phyloP scores from a whole-genome alignment of 495 filamentous ascomycete species.

The Hyaloscypha hepaticicola region DNA sequence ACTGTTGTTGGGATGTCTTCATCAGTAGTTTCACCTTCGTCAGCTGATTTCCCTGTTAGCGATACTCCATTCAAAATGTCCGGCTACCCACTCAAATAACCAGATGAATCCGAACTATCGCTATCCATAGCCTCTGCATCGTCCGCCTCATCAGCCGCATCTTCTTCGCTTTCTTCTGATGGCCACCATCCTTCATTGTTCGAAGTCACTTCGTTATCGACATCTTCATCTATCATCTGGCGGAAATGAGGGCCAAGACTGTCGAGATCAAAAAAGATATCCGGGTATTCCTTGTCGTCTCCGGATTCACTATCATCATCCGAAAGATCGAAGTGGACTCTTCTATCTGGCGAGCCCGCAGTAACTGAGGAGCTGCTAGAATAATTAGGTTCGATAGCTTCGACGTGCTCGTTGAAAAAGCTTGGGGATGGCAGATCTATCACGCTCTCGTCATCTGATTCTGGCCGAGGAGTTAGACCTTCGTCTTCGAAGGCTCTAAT shows the following conservation, averaged over 20 bases:
- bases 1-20: constrained; percentile 66
- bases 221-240: neutral
- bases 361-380: neutral
- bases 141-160: constrained; percentile 34
- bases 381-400: constrained; percentile 42
- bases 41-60: constrained; percentile 64
- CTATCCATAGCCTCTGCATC: constrained; percentile 37
- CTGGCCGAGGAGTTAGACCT: constrained; percentile 36
- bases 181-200: constrained; percentile 5
- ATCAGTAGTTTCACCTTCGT: constrained; percentile 85
- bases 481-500: constrained; percentile 61
- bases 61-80: constrained; percentile 28
- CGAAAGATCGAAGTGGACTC: neutral
- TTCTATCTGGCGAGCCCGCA: neutral
- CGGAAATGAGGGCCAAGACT: constrained; percentile 3
- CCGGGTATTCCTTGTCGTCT: neutral
- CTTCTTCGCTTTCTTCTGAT: constrained; percentile 38
- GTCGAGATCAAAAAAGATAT: constrained; percentile 5
- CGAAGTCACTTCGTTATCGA: neutral
- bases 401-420: constrained; percentile 56
- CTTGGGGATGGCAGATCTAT: constrained; percentile 35
- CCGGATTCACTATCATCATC: constrained; percentile 3
- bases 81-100: constrained; percentile 72
- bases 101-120: constrained; percentile 51
- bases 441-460: constrained; percentile 54